Conservation (phyloP, 2,329 filamentous ascomycete species). For the Chaetomium olivaceum region DNA sequence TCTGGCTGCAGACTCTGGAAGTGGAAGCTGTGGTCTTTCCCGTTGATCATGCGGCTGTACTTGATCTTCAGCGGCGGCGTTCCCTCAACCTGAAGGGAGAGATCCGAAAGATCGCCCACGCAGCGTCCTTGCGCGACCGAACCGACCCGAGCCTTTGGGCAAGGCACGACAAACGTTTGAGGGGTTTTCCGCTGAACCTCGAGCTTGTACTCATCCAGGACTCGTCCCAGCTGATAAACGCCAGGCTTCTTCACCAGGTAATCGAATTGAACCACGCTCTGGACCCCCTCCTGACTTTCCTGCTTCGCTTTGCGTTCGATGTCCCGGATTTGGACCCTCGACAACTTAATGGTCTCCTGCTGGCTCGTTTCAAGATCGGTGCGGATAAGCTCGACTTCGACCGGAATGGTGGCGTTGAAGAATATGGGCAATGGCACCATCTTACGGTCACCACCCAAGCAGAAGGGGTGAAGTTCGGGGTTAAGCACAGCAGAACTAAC, state of each 20-base stretch:
- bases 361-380: conserved; percentile 78
- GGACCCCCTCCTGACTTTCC: conserved; percentile 62
- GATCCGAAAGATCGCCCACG: conserved; percentile 81
- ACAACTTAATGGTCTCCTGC: conserved; percentile 78
- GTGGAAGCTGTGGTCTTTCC: conserved; percentile 78
- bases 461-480: conserved; percentile 77
- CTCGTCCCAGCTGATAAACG: conserved; percentile 79
- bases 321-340: conserved; percentile 70
- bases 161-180: conserved; percentile 82
- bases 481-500: conserved; percentile 80
- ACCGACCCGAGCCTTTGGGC: conserved; percentile 76
- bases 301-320: conserved; percentile 69
- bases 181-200: conserved; percentile 77
- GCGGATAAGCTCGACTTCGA: conserved; percentile 84
- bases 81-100: conserved; percentile 80
- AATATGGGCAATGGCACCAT: conserved; percentile 74
- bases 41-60: conserved; percentile 86
- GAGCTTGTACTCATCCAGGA: conserved; percentile 90
- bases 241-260: conserved; percentile 82
- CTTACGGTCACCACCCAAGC: conserved; percentile 65
- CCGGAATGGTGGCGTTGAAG: conserved; percentile 90
- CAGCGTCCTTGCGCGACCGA: conserved; percentile 69
- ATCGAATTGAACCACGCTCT: conserved; percentile 65
- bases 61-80: conserved; percentile 90
- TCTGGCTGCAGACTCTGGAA: conserved; percentile 94